These are phyloP conservation scores for Azolla pinnata DNA, from an alignment of 75 land plant genomes.

Conservation along the genomic window DNA sequence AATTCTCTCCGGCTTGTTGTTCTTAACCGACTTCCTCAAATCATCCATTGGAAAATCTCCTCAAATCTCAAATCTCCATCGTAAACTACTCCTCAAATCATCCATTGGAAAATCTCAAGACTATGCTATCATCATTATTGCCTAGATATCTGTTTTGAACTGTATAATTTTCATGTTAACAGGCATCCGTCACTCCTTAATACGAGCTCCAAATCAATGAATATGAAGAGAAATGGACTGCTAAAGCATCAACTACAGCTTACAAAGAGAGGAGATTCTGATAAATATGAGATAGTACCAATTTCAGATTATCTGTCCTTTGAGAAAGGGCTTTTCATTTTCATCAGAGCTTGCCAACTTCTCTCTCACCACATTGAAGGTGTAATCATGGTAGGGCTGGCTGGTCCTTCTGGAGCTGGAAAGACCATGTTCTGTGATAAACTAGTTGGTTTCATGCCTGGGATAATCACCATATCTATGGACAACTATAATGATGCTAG, in stretches of 20 bases:
- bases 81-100: no score
- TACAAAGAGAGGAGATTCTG: conserved; percentile 19
- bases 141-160: no score
- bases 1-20: no score
- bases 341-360: conserved; percentile 28
- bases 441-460: conserved; percentile 22
- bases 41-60: no score
- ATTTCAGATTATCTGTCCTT: conserved; percentile 21
- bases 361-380: conserved; percentile 23
- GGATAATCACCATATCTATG: conserved; percentile 24
- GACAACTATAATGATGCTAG: conserved; percentile 35
- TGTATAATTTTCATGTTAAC: no score
- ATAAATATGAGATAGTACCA: conserved; percentile 19
- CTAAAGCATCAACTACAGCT: conserved; percentile 22
- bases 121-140: no score
- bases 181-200: no score
- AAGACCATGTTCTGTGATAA: conserved; percentile 30
- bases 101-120: no score
- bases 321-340: conserved; percentile 27
- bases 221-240: conserved; percentile 22
- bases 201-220: no score
- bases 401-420: conserved; percentile 34
- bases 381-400: conserved; percentile 19
- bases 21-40: no score
- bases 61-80: no score